Evolutionary conservation across 345 rosid genomes (phyloP).

Genomic region (Balakata baccata): DNA sequence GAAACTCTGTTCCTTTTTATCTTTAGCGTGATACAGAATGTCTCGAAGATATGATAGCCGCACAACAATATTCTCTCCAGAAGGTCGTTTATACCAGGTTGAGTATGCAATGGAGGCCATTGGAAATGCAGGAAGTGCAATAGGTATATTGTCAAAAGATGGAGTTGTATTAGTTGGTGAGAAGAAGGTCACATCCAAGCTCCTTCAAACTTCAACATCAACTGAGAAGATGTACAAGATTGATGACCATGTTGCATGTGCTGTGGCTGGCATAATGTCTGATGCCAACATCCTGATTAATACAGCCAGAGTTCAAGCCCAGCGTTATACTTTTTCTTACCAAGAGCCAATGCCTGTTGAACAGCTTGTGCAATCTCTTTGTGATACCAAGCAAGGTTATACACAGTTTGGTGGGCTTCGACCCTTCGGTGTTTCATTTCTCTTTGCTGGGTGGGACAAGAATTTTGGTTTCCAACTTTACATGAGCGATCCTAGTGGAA

Average conservation of each 20-base stretch:
- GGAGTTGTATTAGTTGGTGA: constrained; percentile 92
- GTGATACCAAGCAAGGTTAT: constrained; percentile 95
- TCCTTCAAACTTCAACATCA: constrained; percentile 89
- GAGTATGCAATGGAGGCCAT: constrained; percentile 99
- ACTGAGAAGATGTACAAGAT: constrained; percentile 97
- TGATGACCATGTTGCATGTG: constrained; percentile 91
- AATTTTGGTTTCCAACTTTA: constrained; percentile 89
- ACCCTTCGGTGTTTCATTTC: constrained; percentile 89
- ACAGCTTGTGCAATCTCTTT: constrained; percentile 91
- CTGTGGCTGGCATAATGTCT: constrained; percentile 97
- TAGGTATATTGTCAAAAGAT: constrained; percentile 81
- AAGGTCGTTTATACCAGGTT: constrained; percentile 97
- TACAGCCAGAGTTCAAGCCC: constrained; percentile 92
- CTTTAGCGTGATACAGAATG: constrained; percentile 37
- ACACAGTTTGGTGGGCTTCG: constrained; percentile 98
- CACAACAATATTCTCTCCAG: constrained; percentile 97
- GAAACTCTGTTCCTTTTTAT: not conserved
- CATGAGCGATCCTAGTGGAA: constrained; percentile 95
- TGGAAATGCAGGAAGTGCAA: constrained; percentile 92
- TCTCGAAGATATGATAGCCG: constrained; percentile 99
- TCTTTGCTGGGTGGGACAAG: constrained; percentile 96
- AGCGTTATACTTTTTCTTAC: constrained; percentile 79
- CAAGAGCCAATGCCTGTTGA: constrained; percentile 97
- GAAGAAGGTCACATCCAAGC: constrained; percentile 98
- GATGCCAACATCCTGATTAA: constrained; percentile 95